phyloP scores from a whole-genome alignment of 495 filamentous ascomycete genomes.

The Aspergillus sclerotioniger region DNA sequence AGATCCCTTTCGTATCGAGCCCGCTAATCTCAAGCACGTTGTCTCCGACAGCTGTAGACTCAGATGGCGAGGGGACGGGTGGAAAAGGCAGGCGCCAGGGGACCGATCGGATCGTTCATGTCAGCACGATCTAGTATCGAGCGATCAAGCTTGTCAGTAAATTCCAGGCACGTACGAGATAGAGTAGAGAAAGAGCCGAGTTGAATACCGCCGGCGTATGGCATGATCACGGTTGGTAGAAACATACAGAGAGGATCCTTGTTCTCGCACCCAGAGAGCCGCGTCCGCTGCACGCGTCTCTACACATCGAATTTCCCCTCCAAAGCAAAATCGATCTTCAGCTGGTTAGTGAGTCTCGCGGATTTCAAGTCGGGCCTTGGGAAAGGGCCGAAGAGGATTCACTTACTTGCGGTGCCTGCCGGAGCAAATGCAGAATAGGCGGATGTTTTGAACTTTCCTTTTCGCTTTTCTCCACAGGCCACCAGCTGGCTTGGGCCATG shows the following conservation, averaged over 20 bases:
- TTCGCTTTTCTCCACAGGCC: conserved; percentile 40
- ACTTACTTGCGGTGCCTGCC: conserved; percentile 15
- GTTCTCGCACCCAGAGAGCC: conserved; percentile 31
- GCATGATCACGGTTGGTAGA: conserved; percentile 6
- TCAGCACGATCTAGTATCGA: conserved; percentile 29
- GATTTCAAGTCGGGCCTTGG: neutral
- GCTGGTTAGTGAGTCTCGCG: neutral
- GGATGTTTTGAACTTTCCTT: conserved; percentile 44
- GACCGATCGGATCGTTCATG: conserved; percentile 37
- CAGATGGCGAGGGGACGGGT: conserved; percentile 26
- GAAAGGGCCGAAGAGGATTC: neutral
- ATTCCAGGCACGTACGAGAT: neutral
- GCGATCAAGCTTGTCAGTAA: conserved; percentile 15
- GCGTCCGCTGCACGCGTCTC: conserved; percentile 22
- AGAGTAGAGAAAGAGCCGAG: neutral
- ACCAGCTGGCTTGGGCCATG: conserved; percentile 31
- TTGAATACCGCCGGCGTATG: conserved; percentile 2
- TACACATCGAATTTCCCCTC: conserved; percentile 16
- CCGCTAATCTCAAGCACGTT: conserved; percentile 9
- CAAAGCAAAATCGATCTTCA: neutral
- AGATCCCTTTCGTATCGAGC: conserved; percentile 2
- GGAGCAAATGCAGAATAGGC: conserved; percentile 19
- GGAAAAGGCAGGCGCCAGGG: conserved; percentile 38
- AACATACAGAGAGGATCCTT: conserved; percentile 31
- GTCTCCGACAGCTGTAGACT: conserved; percentile 20